Conservation (phyloP, 352 stramenopile genomes). For the Globisporangium parvum region DNA sequence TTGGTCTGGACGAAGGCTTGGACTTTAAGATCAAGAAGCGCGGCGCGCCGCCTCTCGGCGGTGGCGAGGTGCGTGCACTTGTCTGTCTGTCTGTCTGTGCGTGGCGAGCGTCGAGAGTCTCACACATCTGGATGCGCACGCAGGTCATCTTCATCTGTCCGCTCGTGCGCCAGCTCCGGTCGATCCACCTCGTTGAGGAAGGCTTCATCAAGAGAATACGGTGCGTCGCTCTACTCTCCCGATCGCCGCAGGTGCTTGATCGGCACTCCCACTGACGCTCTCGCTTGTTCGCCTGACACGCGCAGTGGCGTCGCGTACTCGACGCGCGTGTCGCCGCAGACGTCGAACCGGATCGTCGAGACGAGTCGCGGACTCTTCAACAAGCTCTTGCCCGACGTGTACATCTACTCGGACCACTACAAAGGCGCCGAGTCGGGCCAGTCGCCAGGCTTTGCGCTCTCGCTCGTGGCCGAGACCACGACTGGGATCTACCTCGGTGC, state of each 20-base stretch:
- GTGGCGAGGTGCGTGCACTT: conserved; percentile 36
- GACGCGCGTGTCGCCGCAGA: conserved; percentile 96
- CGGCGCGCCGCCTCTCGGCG: conserved; percentile 80
- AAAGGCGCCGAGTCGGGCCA: conserved; percentile 86
- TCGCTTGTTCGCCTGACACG: conserved; percentile 14
- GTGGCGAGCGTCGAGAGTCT: conserved; percentile 3
- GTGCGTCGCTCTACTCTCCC: conserved; percentile 11
- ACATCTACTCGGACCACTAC: conserved; percentile 99
- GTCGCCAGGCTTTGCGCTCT: conserved; percentile 90
- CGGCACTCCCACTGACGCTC: neutral
- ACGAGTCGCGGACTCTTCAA: conserved; percentile 96
- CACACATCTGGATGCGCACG: conserved; percentile 11
- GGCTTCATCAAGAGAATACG: conserved; percentile 98
- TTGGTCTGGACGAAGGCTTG: conserved; percentile 92
- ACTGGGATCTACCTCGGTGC: conserved; percentile 92
- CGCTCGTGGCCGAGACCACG: conserved; percentile 97
- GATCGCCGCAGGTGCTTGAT: neutral
- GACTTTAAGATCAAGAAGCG: conserved; percentile 89
- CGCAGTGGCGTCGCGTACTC: conserved; percentile 92
- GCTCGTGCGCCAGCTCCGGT: conserved; percentile 90
- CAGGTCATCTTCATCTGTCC: conserved; percentile 93
- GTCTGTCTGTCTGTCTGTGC: conserved; percentile 13
- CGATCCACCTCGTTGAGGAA: conserved; percentile 94
- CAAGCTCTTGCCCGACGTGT: conserved; percentile 97
- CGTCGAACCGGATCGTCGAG: conserved; percentile 97